A percentile compares a stretch with the other conserved stretches of the same genome.
Conservation (phyloP, 106 monocot species). For the Phalaenopsis aphrodite region DNA sequence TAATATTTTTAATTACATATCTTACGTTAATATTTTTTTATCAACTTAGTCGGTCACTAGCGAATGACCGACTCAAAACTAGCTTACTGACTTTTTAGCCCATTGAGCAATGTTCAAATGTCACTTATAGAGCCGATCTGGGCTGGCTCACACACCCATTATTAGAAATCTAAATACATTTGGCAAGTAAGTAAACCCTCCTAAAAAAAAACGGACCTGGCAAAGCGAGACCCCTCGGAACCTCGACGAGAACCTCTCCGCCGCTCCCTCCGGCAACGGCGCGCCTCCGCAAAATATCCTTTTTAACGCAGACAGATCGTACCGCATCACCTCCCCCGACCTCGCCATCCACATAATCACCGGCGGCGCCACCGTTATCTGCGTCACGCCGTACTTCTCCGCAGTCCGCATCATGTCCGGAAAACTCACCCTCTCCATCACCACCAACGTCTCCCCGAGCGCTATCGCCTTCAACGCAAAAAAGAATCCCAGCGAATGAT, state of each 20-base stretch:
- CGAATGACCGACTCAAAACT: no score
- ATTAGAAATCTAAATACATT: neutral
- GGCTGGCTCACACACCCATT: neutral
- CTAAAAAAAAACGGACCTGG: conserved; percentile 25
- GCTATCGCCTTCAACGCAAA: conserved; percentile 22
- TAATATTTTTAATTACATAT: no score
- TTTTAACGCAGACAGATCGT: conserved; percentile 32
- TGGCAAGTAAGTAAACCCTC: neutral
- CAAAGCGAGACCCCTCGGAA: conserved; percentile 41
- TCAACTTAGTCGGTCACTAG: no score
- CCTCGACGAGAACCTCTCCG: conserved; percentile 26
- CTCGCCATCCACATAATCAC: conserved; percentile 58
- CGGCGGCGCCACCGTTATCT: conserved; percentile 50
- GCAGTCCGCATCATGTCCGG: conserved; percentile 23
- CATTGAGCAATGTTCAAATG: no score
- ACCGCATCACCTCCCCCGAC: conserved; percentile 11
- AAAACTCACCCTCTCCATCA: conserved; percentile 24
- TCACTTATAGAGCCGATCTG: no score
- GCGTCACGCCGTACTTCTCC: conserved; percentile 36
- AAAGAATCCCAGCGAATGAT: conserved; percentile 65
- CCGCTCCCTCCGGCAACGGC: conserved; percentile 27
- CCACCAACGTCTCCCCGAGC: conserved; percentile 38
- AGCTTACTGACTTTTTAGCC: no score
- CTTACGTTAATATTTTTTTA: no score
- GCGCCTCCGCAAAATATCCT: conserved; percentile 56